Base-by-base conservation (phyloP, 768 basidiomycete genomes). In the Bullera alba region DNA sequence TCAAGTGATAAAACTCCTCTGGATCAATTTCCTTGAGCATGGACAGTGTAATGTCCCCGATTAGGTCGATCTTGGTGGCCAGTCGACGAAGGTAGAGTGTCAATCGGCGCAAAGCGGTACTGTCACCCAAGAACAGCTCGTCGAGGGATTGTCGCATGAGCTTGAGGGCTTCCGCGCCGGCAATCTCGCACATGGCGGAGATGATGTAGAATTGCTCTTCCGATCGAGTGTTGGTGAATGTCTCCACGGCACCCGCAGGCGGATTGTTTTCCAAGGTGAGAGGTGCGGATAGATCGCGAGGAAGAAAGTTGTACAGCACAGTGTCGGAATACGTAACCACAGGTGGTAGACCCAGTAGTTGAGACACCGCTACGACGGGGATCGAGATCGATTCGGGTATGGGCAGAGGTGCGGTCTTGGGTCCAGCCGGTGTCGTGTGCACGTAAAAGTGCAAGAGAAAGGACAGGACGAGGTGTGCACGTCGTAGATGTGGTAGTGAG, bases 391-490 rank as follows among this genome's bases (percentile, higher is more conserved):
- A 74, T 0, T 77, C 72, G 4, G 91, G 91, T 36, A 96, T 83
- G 30, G 75, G 68, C 27, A 86, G 76, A 2, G 81, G 76, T 70
- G 68, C 41, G 67, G 52, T 28, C 74, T 63, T 15, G 27, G 41
- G 49, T 21, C 8, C 52, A 46, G 35, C 51, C 17, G 53, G 70
- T 25, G 36, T 60, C 39, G 69, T 69, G 73, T 96, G 92, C 22
- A 83, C 82, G 73, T 90, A 99, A 70, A 88, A 87, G 74, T 89
- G 86, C 38, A 86, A 77, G 39, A 96, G 79, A 79, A 86, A 95
- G 5, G 91, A 81, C 29, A 97, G 79, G 42, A 95, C 86, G 67
- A 85, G 77, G 75, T 96, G 90, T 1, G 89, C 90, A 41, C 91
- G 82, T 56, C 90, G 84, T 15, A 87, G 77, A 42, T 77, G 72